Evolutionary conservation across 805 yeast genomes (phyloP).

Genomic region (Metschnikowia cerradonensis): DNA sequence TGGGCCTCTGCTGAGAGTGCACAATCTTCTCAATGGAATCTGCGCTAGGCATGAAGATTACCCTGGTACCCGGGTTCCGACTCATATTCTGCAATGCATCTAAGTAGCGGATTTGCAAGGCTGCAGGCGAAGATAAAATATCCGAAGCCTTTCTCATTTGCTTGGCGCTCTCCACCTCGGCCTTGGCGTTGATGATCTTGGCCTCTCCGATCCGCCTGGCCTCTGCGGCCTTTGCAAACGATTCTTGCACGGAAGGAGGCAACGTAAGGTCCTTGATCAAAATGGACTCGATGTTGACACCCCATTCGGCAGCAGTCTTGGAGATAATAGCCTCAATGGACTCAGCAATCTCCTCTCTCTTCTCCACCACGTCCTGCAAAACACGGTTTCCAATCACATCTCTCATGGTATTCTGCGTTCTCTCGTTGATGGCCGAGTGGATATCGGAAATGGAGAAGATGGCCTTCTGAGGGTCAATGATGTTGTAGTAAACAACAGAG

Average conservation of each 20-base stretch:
- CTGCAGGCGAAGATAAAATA: constrained; percentile 67
- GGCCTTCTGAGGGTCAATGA: constrained; percentile 65
- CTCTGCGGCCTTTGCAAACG: constrained; percentile 71
- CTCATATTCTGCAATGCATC: constrained; percentile 81
- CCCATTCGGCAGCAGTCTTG: constrained; percentile 65
- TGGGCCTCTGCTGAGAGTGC: constrained; percentile 14
- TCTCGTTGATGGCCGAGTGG: constrained; percentile 53
- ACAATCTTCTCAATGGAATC: constrained; percentile 41
- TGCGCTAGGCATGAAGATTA: constrained; percentile 65
- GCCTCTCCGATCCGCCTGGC: constrained; percentile 73
- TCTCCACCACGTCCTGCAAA: constrained; percentile 69
- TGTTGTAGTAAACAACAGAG: constrained; percentile 63
- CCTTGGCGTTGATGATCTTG: constrained; percentile 69
- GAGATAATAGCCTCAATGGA: constrained; percentile 58
- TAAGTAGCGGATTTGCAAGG: constrained; percentile 73
- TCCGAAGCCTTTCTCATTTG: constrained; percentile 78
- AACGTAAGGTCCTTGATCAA: constrained; percentile 62
- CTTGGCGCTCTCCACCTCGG: constrained; percentile 73
- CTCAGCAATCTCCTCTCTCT: constrained; percentile 63
- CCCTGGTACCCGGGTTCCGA: constrained; percentile 55
- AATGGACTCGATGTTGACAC: constrained; percentile 63
- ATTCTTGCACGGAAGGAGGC: constrained; percentile 51
- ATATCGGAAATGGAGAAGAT: constrained; percentile 53
- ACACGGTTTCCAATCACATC: constrained; percentile 65
- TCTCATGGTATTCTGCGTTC: constrained; percentile 70